Conservation (phyloP, 192 early-diverging fungal genomes). For the Pilaira anomala region DNA sequence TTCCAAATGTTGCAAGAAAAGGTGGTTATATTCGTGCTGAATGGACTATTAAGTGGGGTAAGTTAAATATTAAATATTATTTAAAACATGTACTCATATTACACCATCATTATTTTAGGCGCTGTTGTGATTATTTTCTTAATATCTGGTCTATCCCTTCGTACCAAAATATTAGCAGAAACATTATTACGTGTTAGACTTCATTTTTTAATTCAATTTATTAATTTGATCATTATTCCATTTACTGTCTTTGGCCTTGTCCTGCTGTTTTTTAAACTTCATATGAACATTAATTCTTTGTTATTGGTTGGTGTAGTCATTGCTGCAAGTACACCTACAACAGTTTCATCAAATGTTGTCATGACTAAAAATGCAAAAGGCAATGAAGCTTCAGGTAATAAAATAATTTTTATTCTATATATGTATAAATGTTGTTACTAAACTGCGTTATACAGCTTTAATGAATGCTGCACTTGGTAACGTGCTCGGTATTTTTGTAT, state of each 20-base stretch:
- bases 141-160: conserved; percentile 37
- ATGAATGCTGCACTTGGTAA: conserved; percentile 72
- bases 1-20: conserved; percentile 56
- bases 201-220: conserved; percentile 60
- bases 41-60: conserved; percentile 65
- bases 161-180: conserved; percentile 29
- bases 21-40: conserved; percentile 50
- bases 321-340: conserved; percentile 63
- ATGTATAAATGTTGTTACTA: background rate
- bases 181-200: conserved; percentile 42
- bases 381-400: conserved; percentile 53
- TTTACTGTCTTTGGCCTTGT: conserved; percentile 57
- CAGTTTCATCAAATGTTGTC: conserved; percentile 73
- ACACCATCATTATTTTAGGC: conserved; percentile 14
- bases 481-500: conserved; percentile 60
- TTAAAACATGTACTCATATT: background rate
- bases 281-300: conserved; percentile 45
- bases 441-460: conserved; percentile 37
- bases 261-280: conserved; percentile 44
- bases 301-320: conserved; percentile 64
- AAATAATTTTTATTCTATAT: background rate
- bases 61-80: background rate
- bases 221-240: conserved; percentile 59
- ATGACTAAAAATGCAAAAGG: conserved; percentile 71
- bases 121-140: conserved; percentile 43